phyloP scores from a whole-genome alignment of 2,329 filamentous ascomycete species.

The Sporothrix humicola region DNA sequence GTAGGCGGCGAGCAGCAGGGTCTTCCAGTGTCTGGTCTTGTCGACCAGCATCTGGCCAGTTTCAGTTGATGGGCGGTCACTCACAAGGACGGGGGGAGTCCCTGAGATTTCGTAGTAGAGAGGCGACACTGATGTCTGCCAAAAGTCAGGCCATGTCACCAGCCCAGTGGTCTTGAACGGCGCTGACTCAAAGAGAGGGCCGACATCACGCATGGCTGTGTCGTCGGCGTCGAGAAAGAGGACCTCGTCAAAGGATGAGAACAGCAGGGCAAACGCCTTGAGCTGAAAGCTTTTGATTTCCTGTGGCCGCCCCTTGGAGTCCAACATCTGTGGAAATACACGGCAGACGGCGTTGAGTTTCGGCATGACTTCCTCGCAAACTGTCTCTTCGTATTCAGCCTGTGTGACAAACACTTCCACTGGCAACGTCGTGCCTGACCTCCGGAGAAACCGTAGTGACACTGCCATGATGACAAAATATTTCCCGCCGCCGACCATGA shows the following conservation, averaged over 20 bases:
- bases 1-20: constrained; percentile 57
- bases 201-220: constrained; percentile 52
- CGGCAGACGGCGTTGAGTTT: constrained; percentile 45
- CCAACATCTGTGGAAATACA: constrained; percentile 41
- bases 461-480: constrained; percentile 57
- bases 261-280: constrained; percentile 62
- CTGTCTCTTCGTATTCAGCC: constrained; percentile 41
- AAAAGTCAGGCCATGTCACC: constrained; percentile 64
- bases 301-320: neutral
- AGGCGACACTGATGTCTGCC: constrained; percentile 50
- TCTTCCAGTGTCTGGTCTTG: constrained; percentile 53
- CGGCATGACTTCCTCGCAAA: constrained; percentile 45
- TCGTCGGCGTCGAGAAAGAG: constrained; percentile 64
- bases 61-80: constrained; percentile 49
- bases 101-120: constrained; percentile 52
- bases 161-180: constrained; percentile 59
- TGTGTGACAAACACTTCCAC: constrained; percentile 50
- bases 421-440: constrained; percentile 56
- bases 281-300: constrained; percentile 56
- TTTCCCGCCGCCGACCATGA: constrained; percentile 56
- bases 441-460: constrained; percentile 58
- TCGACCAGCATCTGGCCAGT: constrained; percentile 56
- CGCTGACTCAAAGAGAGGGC: constrained; percentile 54
- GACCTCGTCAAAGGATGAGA: constrained; percentile 64
- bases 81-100: constrained; percentile 43